These are phyloP conservation scores for Termitomyces sp. DNA, from an alignment of 768 basidiomycete genomes.

Conservation along the genomic window DNA sequence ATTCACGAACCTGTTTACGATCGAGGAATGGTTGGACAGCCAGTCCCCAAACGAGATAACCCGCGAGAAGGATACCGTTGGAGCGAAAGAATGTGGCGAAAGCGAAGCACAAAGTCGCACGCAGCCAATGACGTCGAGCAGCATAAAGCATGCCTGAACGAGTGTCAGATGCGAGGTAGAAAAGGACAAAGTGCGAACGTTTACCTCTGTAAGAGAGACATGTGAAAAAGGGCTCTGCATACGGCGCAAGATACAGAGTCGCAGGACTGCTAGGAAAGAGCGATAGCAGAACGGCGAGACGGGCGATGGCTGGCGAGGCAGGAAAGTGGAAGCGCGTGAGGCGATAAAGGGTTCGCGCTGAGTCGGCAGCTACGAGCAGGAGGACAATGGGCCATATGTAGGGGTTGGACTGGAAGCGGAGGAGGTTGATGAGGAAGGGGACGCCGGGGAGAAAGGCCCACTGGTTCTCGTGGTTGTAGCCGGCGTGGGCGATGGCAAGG, in stretches of 20 bases:
- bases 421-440: conserved; percentile 47
- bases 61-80: conserved; percentile 73
- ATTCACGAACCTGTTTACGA: conserved; percentile 26
- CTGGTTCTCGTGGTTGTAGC: conserved; percentile 68
- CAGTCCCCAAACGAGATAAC: conserved; percentile 76
- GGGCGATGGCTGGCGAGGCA: conserved; percentile 52
- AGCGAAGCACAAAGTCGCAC: conserved; percentile 59
- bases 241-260: conserved; percentile 67
- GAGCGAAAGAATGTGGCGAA: conserved; percentile 68
- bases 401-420: conserved; percentile 11
- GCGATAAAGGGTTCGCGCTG: conserved; percentile 28
- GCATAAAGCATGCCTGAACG: conserved; percentile 58
- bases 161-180: background rate
- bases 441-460: conserved; percentile 86
- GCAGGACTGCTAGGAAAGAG: conserved; percentile 80
- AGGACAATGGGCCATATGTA: conserved; percentile 32
- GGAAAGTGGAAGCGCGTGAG: conserved; percentile 54
- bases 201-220: conserved; percentile 72
- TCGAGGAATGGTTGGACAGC: conserved; percentile 51
- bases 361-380: conserved; percentile 35
- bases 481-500: conserved; percentile 54
- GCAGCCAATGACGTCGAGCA: conserved; percentile 44
- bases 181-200: conserved; percentile 7
- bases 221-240: conserved; percentile 86
- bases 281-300: conserved; percentile 62